Evolutionary conservation across 345 rosid genomes (phyloP), one percentile per base, ranked within the genome.

Genomic region (Melaleuca quinquenervia): DNA sequence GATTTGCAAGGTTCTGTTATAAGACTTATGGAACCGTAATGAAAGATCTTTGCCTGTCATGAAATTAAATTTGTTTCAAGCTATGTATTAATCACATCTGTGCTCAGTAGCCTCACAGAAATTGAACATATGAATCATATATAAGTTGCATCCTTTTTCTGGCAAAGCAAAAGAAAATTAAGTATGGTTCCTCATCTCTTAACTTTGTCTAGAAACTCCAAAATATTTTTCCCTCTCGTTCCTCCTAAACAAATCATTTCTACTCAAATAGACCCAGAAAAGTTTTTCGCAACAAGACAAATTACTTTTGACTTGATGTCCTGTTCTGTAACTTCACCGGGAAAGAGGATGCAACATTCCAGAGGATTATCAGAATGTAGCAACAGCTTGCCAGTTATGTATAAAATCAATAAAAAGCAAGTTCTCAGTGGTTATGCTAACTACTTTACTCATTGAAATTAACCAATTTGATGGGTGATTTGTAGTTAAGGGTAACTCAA

Each of bases 1-100:
- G 98, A 94, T 88, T 92, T 97, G 91, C 98, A 94, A 83, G 98
- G 99, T 84, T 97, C 99, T 14, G 98, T 95, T 89, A 97, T 97
- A 52, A 97, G 96, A 93, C 99, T 97, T 89, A 96, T 97, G 5
- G 99, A 97, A 86, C 99, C 99, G 51, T 94, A 96, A 85, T 96
- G 99, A 84, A 97, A 92, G 85, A 96, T 95, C 88, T 94, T 96
- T 16, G 99, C 99, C 98, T 96, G 93, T 54, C 87, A 90, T 29
- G 85, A 83, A 80, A 84, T 45, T 58, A 22, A 50, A 58, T 24
- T 54, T 15, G 21, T 62, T 56, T 56, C 54, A 32, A 83, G n/a
- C 13, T 52, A 26, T 24, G 85, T 44, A 70, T 8, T 18, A 70
- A 64, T 64, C 76, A 64, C 44, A 64, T 29, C 44, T 29, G 44